These are phyloP conservation scores for Voacanga thouarsii DNA, from an alignment of 257 asterid species.

Conservation along the genomic window DNA sequence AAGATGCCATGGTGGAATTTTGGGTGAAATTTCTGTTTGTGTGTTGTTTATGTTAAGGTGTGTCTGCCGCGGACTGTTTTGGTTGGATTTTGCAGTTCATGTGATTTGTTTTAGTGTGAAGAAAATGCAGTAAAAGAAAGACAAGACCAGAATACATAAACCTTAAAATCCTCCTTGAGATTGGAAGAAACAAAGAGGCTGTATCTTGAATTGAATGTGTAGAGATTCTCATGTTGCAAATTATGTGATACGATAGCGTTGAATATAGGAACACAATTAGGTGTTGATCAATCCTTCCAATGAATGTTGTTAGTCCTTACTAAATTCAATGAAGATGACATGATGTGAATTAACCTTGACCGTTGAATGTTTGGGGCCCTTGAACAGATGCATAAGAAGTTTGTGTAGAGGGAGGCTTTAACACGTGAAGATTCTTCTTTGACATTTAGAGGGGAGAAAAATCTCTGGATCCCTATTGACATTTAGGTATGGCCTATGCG, in stretches of 20 bases:
- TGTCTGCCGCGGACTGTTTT: no score
- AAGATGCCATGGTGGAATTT: no score
- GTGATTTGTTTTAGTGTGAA: no score
- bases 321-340: background rate
- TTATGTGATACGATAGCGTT: background rate
- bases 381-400: background rate
- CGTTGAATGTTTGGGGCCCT: background rate
- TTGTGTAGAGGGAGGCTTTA: background rate
- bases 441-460: background rate
- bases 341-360: background rate
- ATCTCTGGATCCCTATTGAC: background rate
- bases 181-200: background rate
- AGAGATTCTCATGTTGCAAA: background rate
- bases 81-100: no score
- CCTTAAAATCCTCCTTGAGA: conserved; percentile 13
- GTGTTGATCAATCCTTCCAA: background rate
- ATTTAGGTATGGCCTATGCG: background rate
- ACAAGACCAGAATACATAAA: no score
- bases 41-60: no score
- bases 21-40: no score
- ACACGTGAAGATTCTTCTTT: background rate
- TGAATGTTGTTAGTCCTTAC: background rate
- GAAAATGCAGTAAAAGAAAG: no score
- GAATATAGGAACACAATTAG: background rate
- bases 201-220: background rate